phyloP scores from a whole-genome alignment of 768 basidiomycete species.

The Suillus paluster region DNA sequence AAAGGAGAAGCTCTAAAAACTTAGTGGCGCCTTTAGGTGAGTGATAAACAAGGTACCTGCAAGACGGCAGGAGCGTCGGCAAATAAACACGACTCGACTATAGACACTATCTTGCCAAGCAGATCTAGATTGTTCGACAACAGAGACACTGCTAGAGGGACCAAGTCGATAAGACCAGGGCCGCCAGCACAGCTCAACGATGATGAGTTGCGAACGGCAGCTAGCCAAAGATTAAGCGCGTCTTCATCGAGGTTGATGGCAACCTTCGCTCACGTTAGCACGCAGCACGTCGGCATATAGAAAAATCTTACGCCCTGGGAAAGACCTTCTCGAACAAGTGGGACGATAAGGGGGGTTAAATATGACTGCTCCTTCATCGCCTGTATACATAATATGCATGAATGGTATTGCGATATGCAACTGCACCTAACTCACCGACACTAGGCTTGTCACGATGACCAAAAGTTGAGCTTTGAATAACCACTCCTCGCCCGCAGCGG shows the following conservation, averaged over 20 bases:
- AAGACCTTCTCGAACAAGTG: constrained; percentile 69
- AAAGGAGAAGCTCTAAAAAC: constrained; percentile 51
- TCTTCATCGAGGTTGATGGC: constrained; percentile 79
- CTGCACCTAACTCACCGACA: constrained; percentile 52
- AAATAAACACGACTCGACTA: constrained; percentile 82
- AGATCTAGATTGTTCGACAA: constrained; percentile 74
- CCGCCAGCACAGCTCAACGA: constrained; percentile 53
- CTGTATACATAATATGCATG: constrained; percentile 39
- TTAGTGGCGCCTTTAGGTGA: constrained; percentile 2
- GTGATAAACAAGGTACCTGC: constrained; percentile 50
- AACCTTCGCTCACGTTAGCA: constrained; percentile 44
- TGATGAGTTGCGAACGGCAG: constrained; percentile 67
- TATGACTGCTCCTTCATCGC: constrained; percentile 68
- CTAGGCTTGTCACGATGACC: constrained; percentile 68
- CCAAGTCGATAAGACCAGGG: constrained; percentile 62
- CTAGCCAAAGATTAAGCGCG: constrained; percentile 74
- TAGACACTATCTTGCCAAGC: constrained; percentile 64
- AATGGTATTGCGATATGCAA: background rate
- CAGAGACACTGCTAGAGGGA: constrained; percentile 64
- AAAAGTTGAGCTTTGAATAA: constrained; percentile 74
- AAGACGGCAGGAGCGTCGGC: constrained; percentile 65
- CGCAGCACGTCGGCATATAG: background rate
- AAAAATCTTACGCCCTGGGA: constrained; percentile 51
- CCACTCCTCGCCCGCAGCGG: constrained; percentile 66
- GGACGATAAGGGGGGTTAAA: constrained; percentile 59